phyloP scores from a whole-genome alignment of 345 rosid genomes.

The Eutrema yunnanense region DNA sequence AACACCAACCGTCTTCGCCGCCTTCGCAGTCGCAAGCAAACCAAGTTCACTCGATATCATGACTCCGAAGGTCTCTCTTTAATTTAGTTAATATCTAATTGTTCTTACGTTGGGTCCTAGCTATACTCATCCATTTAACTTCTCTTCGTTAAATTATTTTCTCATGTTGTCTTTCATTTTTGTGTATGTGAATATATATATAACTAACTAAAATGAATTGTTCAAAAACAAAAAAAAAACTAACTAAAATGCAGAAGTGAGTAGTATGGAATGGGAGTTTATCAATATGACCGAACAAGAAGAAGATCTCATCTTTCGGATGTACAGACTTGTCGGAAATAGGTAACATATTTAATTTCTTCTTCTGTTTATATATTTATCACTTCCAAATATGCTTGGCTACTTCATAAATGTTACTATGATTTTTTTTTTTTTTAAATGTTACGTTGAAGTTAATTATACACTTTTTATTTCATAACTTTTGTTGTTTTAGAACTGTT shows the following conservation, averaged over 20 bases:
- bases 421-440: too few species aligned
- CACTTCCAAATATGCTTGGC: not conserved
- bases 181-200: too few species aligned
- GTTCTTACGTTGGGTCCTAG: not conserved
- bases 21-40: not conserved
- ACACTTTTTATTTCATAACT: not conserved
- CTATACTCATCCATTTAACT: not conserved
- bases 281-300: conserved; percentile 54
- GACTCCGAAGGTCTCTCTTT: conserved; percentile 14
- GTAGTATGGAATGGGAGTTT: conserved; percentile 55
- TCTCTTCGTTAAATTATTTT: not conserved
- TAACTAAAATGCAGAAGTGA: conserved; percentile 38
- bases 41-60: conserved; percentile 1
- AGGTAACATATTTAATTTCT: conserved; percentile 27
- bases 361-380: not conserved
- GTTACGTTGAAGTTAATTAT: not conserved
- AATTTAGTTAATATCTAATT: not conserved
- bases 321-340: conserved; percentile 59
- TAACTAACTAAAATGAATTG: too few species aligned
- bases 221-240: not conserved
- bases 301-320: conserved; percentile 63
- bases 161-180: too few species aligned
- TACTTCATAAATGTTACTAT: not conserved
- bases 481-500: not conserved
- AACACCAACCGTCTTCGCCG: not conserved